Evolutionary conservation across 1,139 yeast species (phyloP), one percentile per base, ranked within the genome.

Genomic region (Magnusiomyces paraingens): DNA sequence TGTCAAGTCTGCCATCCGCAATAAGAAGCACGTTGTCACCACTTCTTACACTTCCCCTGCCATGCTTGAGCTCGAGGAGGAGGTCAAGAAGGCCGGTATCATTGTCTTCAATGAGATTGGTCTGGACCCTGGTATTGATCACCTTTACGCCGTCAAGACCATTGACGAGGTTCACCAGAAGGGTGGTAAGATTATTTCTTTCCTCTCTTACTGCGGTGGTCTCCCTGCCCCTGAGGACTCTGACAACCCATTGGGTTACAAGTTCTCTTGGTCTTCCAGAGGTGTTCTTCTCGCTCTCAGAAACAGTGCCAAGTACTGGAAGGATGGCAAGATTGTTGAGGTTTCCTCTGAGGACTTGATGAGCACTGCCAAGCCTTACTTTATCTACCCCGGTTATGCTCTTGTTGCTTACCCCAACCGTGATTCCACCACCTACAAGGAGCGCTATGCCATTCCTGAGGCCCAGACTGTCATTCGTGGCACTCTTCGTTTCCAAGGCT

Each of bases 191-290:
- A 87, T 93, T 74, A 86, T 81, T 70, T 85, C 95, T 22, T 93
- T 93, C 82, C 77, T 91, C 66, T 88, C 96, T 12, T 93, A 89
- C 83, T 93, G 99, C 75, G 99, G 99, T 73, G 99, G 99, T 64
- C 80, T 93, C 68, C 98, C 98, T 63, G 94, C 99, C 35, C 98
- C 99, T 61, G 98, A 93, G 76, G 82, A 84, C 72, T 91, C 98
- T 39, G 96, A 89, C 75, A 93, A 93, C 74, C 99, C 99, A 57
- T 81, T 93, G 71, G 99, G 99, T 63, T 93, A 93, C 82, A 93
- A 93, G 78, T 93, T 93, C 76, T 91, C 98, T 48, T 93, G 99
- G 99, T 89, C 97, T 47, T 90, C 98, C 49, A 84, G 99, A 74
- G 99, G 99, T 74, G 98, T 93, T 48, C 77, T 93, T 68, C 81